Evolutionary conservation across 2,329 filamentous ascomycete species (phyloP), one percentile per base, ranked within the genome.

Genomic region (Colletotrichum sp.): DNA sequence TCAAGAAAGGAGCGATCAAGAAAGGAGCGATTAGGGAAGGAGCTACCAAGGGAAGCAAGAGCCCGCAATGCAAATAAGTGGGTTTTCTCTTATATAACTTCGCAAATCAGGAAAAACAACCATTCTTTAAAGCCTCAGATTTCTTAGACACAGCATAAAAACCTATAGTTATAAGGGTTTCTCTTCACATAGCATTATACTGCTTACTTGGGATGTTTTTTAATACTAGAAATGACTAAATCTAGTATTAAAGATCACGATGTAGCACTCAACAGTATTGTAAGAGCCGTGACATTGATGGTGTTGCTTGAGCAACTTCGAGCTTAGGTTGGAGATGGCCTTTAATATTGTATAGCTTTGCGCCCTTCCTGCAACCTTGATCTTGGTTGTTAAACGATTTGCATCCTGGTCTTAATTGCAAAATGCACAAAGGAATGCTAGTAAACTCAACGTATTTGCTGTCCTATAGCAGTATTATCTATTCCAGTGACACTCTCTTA

Each of bases 341-440:
- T n/a, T 4, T 3, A 1, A 44, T n/a, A 4, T 44, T 1, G 18
- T 4, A 18, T 0, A 44, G 18, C 39, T 44, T 9, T 44, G 2
- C 5, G 39, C 39, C 8, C 16, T 2, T 44, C 2, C 39, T 44
- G 39, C 39, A 44, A 44, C 8, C 0, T 18, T n/a, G 0, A 10
- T 0, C 10, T 44, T 44, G 39, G 18, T 6, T n/a, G 0, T 6
- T 0, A 1, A 44, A 10, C 5, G 5, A 1, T n/a, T 1, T 44
- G 18, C 39, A 0, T 3, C 1, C 6, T 44, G 0, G 5, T n/a
- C 1, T 44, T 6, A 1, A 1, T 6, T 6, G 16, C 0, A 44
- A n/a, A 0, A 44, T 44, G 3, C 39, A 0, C 0, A 2, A 1
- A 44, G 18, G 1, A n/a, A 44, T 6, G 4, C 5, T 3, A 18